Evolutionary conservation across 306 rosid species (phyloP).

Genomic region (Citrullus colocynthis): DNA sequence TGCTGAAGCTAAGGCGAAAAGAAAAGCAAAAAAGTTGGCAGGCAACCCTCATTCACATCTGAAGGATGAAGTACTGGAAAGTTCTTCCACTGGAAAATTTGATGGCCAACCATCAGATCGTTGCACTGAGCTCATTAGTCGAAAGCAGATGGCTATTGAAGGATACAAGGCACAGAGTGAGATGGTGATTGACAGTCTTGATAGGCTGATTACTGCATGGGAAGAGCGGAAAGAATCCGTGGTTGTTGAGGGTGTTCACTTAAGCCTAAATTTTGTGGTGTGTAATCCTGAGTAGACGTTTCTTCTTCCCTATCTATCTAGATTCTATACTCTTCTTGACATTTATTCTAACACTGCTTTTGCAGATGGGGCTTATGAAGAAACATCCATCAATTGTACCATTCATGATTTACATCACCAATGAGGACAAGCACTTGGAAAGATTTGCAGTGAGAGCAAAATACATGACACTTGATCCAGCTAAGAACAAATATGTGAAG

Average conservation of each 20-base stretch:
- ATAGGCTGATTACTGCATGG: slow-evolving; percentile 91
- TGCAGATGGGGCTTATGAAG: slow-evolving; percentile 98
- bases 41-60: slow-evolving; percentile 36
- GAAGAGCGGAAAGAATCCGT: slow-evolving; percentile 93
- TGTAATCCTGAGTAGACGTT: slow-evolving; percentile 6
- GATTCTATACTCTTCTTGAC: not conserved
- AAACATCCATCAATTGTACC: slow-evolving; percentile 94
- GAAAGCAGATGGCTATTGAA: slow-evolving; percentile 90
- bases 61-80: slow-evolving; percentile 35
- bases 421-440: slow-evolving; percentile 93
- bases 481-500: slow-evolving; percentile 90
- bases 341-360: slow-evolving; percentile 1
- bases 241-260: slow-evolving; percentile 94
- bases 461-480: slow-evolving; percentile 97
- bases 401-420: slow-evolving; percentile 84
- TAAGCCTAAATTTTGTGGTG: slow-evolving; percentile 96
- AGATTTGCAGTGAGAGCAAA: slow-evolving; percentile 99
- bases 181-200: slow-evolving; percentile 99
- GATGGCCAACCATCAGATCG: slow-evolving; percentile 22
- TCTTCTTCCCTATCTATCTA: not conserved
- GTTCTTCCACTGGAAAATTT: slow-evolving; percentile 22
- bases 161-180: slow-evolving; percentile 98
- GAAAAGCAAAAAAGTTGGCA: slow-evolving; percentile 56
- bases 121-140: slow-evolving; percentile 45
- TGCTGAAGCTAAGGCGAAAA: slow-evolving; percentile 72